Conservation (phyloP, 345 rosid genomes). For the Gossypium rotundifolium region DNA sequence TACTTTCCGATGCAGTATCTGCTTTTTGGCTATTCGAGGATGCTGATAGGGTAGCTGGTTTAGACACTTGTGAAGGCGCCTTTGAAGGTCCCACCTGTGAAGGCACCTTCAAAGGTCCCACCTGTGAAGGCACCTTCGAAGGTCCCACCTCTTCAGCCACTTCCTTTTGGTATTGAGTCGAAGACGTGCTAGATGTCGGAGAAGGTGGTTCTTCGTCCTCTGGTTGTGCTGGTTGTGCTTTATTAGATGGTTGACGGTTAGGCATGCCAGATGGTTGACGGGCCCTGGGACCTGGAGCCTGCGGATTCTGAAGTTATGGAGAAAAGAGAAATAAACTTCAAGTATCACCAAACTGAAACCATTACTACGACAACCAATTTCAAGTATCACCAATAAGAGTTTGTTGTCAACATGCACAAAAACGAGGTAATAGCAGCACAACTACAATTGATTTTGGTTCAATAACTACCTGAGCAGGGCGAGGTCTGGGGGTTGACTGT, state of each 20-base stretch:
- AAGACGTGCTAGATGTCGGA: slow-evolving; percentile 62
- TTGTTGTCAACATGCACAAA: background rate
- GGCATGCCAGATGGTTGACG: slow-evolving; percentile 13
- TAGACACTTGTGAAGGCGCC: slow-evolving; percentile 23
- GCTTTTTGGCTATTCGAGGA: slow-evolving; percentile 16
- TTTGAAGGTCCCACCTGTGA: slow-evolving; percentile 33
- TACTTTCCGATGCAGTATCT: slow-evolving; percentile 30
- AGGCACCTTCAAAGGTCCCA: slow-evolving; percentile 32
- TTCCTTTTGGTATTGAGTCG: slow-evolving; percentile 48
- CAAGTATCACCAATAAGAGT: background rate
- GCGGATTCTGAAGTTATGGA: background rate
- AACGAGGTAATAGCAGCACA: slow-evolving; percentile 1
- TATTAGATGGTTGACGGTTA: slow-evolving; percentile 35
- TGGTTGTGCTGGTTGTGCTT: slow-evolving; percentile 22
- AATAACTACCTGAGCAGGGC: slow-evolving; percentile 37
- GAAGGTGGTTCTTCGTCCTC: slow-evolving; percentile 57
- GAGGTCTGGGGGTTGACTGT: slow-evolving; percentile 36
- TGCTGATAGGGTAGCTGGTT: slow-evolving; percentile 29
- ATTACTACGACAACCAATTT: background rate
- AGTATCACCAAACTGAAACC: background rate
- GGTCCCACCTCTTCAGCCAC: slow-evolving; percentile 31
- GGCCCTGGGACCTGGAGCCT: background rate
- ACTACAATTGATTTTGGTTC: background rate
- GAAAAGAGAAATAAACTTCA: background rate
- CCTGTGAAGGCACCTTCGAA: slow-evolving; percentile 30